Conservation (phyloP, 345 rosid genomes). For the Citrus sp. region DNA sequence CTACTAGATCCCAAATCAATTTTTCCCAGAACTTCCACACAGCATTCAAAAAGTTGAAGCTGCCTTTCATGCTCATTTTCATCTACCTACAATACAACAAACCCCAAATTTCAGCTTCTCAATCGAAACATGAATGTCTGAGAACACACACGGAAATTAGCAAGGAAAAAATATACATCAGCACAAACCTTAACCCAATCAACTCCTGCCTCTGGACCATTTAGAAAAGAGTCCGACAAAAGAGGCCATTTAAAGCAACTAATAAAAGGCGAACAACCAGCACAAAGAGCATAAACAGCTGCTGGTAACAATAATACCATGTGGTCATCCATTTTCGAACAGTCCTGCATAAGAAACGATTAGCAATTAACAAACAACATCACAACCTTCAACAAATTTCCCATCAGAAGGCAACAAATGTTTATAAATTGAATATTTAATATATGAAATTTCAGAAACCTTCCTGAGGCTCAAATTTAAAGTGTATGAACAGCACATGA, state of each 20-base stretch:
- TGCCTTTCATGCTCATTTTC: conserved; percentile 40
- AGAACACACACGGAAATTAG: conserved; percentile 15
- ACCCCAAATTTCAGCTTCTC: conserved; percentile 19
- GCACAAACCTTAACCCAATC: conserved; percentile 46
- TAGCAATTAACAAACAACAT: background rate
- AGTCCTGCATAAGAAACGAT: conserved; percentile 45
- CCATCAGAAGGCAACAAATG: background rate
- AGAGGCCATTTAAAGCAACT: conserved; percentile 33
- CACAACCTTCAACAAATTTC: background rate
- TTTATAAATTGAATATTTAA: background rate
- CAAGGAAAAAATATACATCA: conserved; percentile 6
- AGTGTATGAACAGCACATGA: background rate
- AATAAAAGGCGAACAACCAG: conserved; percentile 51
- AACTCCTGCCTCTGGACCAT: conserved; percentile 41
- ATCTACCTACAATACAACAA: conserved; percentile 49
- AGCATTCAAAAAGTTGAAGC: conserved; percentile 65
- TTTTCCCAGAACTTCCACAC: conserved; percentile 69
- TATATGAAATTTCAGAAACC: background rate
- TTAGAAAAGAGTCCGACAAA: conserved; percentile 28
- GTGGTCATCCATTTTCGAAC: conserved; percentile 45
- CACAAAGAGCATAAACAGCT: conserved; percentile 73
- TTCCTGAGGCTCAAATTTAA: background rate
- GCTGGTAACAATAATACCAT: conserved; percentile 65
- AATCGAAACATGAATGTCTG: conserved; percentile 8
- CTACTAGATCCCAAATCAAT: conserved; percentile 33